Evolutionary conservation across 2,329 filamentous ascomycete genomes (phyloP).

Genomic region (Aspergillus niger): DNA sequence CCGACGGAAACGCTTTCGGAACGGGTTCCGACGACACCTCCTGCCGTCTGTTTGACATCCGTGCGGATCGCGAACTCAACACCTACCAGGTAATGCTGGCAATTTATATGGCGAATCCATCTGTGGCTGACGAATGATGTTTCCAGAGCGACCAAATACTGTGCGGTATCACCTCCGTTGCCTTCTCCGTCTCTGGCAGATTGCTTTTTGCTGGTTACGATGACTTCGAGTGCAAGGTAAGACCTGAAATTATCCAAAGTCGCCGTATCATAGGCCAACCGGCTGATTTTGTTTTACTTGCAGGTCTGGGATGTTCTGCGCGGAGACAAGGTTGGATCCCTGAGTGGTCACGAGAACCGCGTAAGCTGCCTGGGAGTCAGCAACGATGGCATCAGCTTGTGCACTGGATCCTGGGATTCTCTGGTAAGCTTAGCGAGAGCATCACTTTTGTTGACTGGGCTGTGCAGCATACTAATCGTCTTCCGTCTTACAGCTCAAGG

Average conservation of each 20-base stretch:
- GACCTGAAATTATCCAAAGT: constrained; percentile 28
- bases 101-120: not conserved
- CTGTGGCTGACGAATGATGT: constrained; percentile 11
- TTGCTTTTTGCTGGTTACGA: constrained; percentile 97
- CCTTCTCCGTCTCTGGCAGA: constrained; percentile 93
- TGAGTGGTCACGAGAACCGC: constrained; percentile 97
- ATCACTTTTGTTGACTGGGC: not conserved
- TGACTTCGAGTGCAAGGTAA: constrained; percentile 99
- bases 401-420: constrained; percentile 99
- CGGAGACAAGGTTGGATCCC: constrained; percentile 93
- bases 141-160: constrained; percentile 89
- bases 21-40: constrained; percentile 97
- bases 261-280: constrained; percentile 7
- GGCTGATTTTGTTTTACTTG: constrained; percentile 23
- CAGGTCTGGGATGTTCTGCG: constrained; percentile 98
- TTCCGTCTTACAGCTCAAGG: constrained; percentile 66
- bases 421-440: constrained; percentile 66
- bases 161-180: constrained; percentile 96
- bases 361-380: constrained; percentile 98
- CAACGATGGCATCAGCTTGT: constrained; percentile 98
- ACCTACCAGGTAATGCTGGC: constrained; percentile 57
- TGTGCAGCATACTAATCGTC: constrained; percentile 13
- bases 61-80: constrained; percentile 80
- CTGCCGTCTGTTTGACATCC: constrained; percentile 95
- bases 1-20: constrained; percentile 96